Base-by-base conservation (phyloP, 2,329 filamentous ascomycete genomes). In the Exophiala calicioides region DNA sequence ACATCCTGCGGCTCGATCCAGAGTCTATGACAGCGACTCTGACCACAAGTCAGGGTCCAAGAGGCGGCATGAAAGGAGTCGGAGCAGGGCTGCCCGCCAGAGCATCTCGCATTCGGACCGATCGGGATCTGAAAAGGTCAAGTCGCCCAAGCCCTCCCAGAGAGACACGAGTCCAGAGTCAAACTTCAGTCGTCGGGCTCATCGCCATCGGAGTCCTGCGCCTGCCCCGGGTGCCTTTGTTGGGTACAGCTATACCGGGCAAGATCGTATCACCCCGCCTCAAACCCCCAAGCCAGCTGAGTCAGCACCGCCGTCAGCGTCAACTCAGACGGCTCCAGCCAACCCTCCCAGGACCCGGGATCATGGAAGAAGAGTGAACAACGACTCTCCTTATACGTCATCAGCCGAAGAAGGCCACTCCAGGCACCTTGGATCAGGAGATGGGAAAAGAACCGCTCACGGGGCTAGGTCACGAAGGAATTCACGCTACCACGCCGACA, bases 381-480 rank as follows among this genome's bases (percentile, higher is more conserved):
- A 32, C 16, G 58, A 60, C 10, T 59, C 55, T 10, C 51, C 58
- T 24, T 53, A 53, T 33, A 49, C 49, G 16, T 59, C 58, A 7
- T 58, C 56, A n/a, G 47, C 55, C 20, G 58, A 59, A 42, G 58
- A 59, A 31, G 24, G 45, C 16, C 45, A 41, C 8, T 13, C 10
- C 27, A 33, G 46, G 37, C 42, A 23, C 29, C 24, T 27, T 16
- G 34, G 16, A 15, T 45, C 44, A 12, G 44, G 27, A 40, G 47
- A 42, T 38, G 49, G 47, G 10, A 50, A 39, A 32, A 47, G 46
- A 32, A 15, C 20, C 24, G 34, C 19, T 30, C 36, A 23, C 16
- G 32, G 23, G 16, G 36, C 19, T 15, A 41, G 48, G 8, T 49
- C 52, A 13, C 46, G 48, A 31, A 31, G 48, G 32, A 44, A 24